Evolutionary conservation across 129 eudicot genomes (phyloP), one percentile per base, ranked within the genome.

Genomic region (Helianthus tuberosus): DNA sequence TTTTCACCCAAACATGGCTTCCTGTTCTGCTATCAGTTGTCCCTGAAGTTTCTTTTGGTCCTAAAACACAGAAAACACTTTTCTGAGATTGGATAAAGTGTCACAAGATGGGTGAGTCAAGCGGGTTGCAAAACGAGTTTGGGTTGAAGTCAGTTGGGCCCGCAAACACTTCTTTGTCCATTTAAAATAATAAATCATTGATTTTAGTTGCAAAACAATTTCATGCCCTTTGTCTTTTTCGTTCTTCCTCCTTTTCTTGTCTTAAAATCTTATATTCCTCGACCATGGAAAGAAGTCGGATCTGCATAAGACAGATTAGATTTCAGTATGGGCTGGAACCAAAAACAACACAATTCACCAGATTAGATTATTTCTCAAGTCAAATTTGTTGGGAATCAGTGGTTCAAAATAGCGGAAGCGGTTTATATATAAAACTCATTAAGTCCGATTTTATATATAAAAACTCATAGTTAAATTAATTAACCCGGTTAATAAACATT

Each of bases 41-140:
- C 94, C 99, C 64, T 95, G 94, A 72, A 86, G 89, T 80, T 91
- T 95, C 86, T 91, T 95, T 77, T 91, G 96, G 66, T 95, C 97
- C 99, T 95, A 64, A 61, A 51, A 41, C 55, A 49, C 20, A 60
- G 13, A 57, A 70, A 36, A 23, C 5, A 27, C 47, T 8, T 41
- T 36, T 35, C n/a, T 11, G 9, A 36, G 20, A 11, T 53, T 11
- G 54, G 63, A 57, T 47, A 70, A 15, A 7, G 65, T 17, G 10
- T 64, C 29, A 38, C 9, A 51, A 69, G 14, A 69, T 27, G 32
- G 32, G 11, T 11, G 14, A 14, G 63, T 57, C 36, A 57, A 57
- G 44, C 44, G 8, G 44, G 44, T 39, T 39, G 44, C 4, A 39
- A 39, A 39, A 39, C 44, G 44, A 8, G 7, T 39, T 39, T 6